A percentile compares a stretch with the other conserved stretches of the same genome.
phyloP scores from a whole-genome alignment of 2,329 filamentous ascomycete genomes.

The Exophiala bonariae region DNA sequence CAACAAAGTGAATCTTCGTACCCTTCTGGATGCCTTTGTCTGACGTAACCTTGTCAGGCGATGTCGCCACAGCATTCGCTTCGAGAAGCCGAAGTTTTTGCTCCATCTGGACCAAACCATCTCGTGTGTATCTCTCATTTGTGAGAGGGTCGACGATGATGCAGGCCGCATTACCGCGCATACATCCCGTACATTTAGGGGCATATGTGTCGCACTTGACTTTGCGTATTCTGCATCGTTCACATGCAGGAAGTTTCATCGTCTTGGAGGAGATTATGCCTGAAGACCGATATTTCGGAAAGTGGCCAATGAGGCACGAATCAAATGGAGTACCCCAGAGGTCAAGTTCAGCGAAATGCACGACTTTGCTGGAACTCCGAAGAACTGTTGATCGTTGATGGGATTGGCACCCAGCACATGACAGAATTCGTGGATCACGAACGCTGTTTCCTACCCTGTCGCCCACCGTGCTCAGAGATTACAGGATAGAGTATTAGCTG shows the following conservation, averaged over 20 bases:
- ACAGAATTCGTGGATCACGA: no score
- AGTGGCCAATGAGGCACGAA: no score
- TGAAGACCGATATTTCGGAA: no score
- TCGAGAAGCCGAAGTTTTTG: conserved; percentile 20
- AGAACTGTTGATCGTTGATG: no score
- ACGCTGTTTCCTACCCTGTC: no score
- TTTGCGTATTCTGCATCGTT: conserved; percentile 27
- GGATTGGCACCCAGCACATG: no score
- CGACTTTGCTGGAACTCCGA: no score
- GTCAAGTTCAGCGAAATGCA: no score
- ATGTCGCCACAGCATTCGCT: background rate
- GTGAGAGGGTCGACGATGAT: conserved; percentile 30
- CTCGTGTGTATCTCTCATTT: conserved; percentile 27
- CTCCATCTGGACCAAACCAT: conserved; percentile 32
- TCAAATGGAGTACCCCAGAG: no score
- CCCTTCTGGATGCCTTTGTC: background rate
- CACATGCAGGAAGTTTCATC: conserved; percentile 19
- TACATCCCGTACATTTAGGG: conserved; percentile 33
- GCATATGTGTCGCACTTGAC: conserved; percentile 33
- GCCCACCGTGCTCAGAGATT: no score
- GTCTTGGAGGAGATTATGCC: no score
- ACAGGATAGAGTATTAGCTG: no score
- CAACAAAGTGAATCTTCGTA: conserved; percentile 18
- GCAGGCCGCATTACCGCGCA: conserved; percentile 29
- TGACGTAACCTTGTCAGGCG: background rate